These are phyloP conservation scores for Hepatocystis sp. DNA, from an alignment of 169 alveolate genomes.

Conservation along the genomic window DNA sequence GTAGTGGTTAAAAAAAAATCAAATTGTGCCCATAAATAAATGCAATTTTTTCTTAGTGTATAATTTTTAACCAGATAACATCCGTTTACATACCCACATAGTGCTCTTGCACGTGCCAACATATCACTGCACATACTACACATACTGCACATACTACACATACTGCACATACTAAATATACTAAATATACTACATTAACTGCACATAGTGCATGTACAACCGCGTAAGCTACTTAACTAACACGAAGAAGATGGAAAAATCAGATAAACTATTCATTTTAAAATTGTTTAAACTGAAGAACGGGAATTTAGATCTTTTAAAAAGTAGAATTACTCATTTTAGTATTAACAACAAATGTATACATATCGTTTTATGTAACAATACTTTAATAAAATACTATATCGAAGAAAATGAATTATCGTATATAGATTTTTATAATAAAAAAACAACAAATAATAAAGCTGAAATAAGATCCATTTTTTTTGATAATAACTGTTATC, in stretches of 20 bases:
- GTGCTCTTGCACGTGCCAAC: no score
- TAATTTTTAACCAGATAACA: no score
- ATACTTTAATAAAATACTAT: constrained; percentile 49
- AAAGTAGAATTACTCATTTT: constrained; percentile 71
- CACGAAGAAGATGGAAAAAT: constrained; percentile 22
- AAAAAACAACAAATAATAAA: constrained; percentile 54
- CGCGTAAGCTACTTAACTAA: no score
- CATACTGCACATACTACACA: no score
- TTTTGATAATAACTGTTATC: constrained; percentile 70
- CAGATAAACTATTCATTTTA: constrained; percentile 45
- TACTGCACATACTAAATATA: no score
- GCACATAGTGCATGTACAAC: no score
- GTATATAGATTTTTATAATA: constrained; percentile 55
- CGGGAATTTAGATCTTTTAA: constrained; percentile 58
- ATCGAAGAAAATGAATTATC: constrained; percentile 65
- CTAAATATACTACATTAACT: no score
- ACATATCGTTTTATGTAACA: constrained; percentile 62
- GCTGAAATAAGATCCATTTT: constrained; percentile 73
- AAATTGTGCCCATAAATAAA: no score
- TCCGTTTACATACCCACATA: no score
- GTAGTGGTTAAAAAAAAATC: no score
- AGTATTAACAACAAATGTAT: constrained; percentile 70
- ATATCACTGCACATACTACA: no score
- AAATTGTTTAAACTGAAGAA: constrained; percentile 67
- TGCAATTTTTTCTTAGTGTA: no score